Evolutionary conservation across 2,329 filamentous ascomycete genomes (phyloP).

Genomic region (Domatiomyces catenatus): DNA sequence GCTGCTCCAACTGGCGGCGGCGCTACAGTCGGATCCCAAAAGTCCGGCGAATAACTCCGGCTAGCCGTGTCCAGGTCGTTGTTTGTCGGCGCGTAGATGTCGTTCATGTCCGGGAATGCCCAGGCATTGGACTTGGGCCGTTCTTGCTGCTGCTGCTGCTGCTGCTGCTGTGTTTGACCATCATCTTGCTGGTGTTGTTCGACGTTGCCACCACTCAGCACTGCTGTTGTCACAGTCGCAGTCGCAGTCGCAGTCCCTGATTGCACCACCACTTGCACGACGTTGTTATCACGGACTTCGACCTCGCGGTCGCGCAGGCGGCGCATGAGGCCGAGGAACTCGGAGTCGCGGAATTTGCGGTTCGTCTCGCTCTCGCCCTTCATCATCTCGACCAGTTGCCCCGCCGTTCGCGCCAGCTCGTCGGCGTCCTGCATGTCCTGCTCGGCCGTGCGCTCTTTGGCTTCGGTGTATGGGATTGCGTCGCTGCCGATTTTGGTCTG

Average conservation of each 20-base stretch:
- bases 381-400: constrained; percentile 53
- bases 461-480: constrained; percentile 22
- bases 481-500: constrained; percentile 29
- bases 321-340: constrained; percentile 63
- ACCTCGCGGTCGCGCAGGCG: constrained; percentile 58
- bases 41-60: background rate
- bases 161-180: too few species aligned
- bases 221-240: background rate
- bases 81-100: constrained; percentile 10
- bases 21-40: background rate
- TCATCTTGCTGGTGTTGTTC: background rate
- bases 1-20: background rate
- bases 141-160: background rate
- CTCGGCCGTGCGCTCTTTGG: constrained; percentile 8
- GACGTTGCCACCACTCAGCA: background rate
- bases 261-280: constrained; percentile 45
- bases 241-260: constrained; percentile 6
- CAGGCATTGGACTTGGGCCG: constrained; percentile 2
- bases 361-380: constrained; percentile 54
- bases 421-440: constrained; percentile 38
- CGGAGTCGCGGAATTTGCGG: constrained; percentile 62
- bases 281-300: constrained; percentile 53
- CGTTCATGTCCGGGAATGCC: constrained; percentile 16
- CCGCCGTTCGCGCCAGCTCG: constrained; percentile 57
- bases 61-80: background rate